Conservation (phyloP, 495 filamentous ascomycete genomes). For the Immersiella caudata region DNA sequence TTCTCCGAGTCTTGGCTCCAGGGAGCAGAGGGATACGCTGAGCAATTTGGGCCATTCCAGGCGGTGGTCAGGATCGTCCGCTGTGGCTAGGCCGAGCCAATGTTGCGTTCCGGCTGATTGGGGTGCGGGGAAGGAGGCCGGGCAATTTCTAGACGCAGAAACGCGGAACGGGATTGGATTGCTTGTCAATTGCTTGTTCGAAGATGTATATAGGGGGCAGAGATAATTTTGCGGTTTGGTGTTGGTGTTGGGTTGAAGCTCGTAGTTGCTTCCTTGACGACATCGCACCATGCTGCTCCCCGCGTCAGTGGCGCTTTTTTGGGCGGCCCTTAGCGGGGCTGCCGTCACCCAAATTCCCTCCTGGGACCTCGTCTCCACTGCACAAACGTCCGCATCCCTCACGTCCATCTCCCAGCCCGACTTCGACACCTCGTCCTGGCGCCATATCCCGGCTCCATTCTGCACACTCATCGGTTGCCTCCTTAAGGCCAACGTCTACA, state of each 20-base stretch:
- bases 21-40: neutral
- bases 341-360: neutral
- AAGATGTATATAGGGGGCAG: neutral
- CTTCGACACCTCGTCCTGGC: slow-evolving; percentile 57
- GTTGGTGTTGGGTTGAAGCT: neutral
- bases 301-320: neutral
- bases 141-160: neutral
- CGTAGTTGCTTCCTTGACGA: neutral
- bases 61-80: neutral
- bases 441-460: slow-evolving; percentile 48
- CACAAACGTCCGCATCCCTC: neutral
- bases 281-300: neutral
- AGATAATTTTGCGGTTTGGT: neutral
- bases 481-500: slow-evolving; percentile 56
- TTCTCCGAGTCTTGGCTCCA: neutral
- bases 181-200: neutral
- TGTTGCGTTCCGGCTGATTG: neutral
- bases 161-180: neutral
- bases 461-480: slow-evolving; percentile 64
- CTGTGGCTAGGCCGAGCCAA: neutral
- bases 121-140: neutral
- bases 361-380: neutral
- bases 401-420: slow-evolving; percentile 43
- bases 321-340: neutral
- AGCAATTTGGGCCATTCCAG: neutral